Conservation (phyloP, 306 rosid genomes). For the Luffa acutangula region DNA sequence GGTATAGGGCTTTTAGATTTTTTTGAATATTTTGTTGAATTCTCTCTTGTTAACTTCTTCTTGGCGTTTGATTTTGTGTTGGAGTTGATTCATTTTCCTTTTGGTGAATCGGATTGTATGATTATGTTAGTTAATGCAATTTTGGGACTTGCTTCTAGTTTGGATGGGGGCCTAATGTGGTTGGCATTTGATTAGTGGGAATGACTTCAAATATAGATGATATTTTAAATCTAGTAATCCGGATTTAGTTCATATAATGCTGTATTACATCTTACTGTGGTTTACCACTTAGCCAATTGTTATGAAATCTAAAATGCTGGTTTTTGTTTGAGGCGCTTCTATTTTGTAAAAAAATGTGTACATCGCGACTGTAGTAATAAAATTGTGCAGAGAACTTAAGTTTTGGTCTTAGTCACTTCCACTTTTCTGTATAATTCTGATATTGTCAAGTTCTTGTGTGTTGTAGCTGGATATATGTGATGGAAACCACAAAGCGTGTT, state of each 20-base stretch:
- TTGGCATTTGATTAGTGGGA: not conserved
- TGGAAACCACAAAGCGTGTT: not conserved
- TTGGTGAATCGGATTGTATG: not conserved
- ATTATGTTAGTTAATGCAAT: not conserved
- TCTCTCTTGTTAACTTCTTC: not conserved
- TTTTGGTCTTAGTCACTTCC: not conserved
- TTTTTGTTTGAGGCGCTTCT: not conserved
- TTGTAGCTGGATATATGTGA: not conserved
- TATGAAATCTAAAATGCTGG: not conserved
- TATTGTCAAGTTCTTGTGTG: not conserved
- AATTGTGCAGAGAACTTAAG: not conserved
- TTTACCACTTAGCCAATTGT: not conserved
- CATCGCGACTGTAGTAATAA: not conserved
- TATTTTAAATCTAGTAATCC: not conserved
- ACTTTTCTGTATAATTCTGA: not conserved
- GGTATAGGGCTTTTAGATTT: slow-evolving; percentile 33
- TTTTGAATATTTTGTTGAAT: not conserved
- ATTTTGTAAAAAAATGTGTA: not conserved
- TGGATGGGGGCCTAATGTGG: not conserved
- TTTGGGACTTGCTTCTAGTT: not conserved
- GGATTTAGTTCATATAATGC: not conserved
- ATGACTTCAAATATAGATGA: not conserved
- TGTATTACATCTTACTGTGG: not conserved
- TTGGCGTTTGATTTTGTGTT: not conserved
- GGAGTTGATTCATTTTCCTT: not conserved